phyloP scores from a whole-genome alignment of 129 eudicot genomes.

The Lactuca saligna region DNA sequence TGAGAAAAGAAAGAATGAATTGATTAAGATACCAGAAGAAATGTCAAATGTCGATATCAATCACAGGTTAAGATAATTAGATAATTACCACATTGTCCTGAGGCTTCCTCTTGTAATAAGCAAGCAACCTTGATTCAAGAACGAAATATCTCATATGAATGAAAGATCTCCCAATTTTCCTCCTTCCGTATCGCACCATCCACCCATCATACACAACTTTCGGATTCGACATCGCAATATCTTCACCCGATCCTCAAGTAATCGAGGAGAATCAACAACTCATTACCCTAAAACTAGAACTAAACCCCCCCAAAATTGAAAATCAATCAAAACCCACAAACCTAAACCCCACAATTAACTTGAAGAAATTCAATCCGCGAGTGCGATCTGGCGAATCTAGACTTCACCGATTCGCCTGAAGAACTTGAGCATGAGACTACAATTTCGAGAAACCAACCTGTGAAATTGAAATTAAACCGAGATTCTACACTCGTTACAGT shows the following conservation, averaged over 20 bases:
- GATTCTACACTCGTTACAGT: not conserved
- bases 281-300: constrained; percentile 18
- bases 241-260: constrained; percentile 25
- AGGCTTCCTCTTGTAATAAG: constrained; percentile 98
- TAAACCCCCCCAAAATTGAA: constrained; percentile 15
- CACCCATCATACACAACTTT: constrained; percentile 98
- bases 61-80: constrained; percentile 9
- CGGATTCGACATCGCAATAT: constrained; percentile 45
- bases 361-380: not conserved
- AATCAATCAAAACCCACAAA: constrained; percentile 25
- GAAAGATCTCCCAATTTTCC: constrained; percentile 94
- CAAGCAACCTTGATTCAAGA: constrained; percentile 77
- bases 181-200: constrained; percentile 97
- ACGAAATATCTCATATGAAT: constrained; percentile 98
- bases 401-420: constrained; percentile 12
- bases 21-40: not conserved
- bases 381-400: constrained; percentile 33
- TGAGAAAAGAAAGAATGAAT: not conserved
- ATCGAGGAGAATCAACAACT: constrained; percentile 14
- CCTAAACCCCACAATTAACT: constrained; percentile 20
- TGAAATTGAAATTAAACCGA: not conserved
- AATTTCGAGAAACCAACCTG: constrained; percentile 12
- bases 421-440: constrained; percentile 1
- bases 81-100: constrained; percentile 84
- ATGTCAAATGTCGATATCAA: constrained; percentile 6